Evolutionary conservation across 169 alveolate species (phyloP).

Genomic region (Cryptosporidium xiaoi): DNA sequence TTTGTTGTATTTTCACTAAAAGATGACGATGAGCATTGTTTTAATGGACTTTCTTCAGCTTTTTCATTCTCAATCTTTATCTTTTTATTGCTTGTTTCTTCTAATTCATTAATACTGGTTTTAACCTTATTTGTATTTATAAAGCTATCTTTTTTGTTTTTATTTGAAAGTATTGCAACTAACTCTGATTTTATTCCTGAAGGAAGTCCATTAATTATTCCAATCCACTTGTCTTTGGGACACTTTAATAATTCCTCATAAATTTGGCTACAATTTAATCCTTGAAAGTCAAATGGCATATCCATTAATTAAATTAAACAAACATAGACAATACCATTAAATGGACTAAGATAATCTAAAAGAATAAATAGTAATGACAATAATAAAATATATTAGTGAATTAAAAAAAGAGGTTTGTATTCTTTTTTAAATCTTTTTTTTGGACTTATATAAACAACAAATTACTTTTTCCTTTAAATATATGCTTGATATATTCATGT

Average conservation of each 20-base stretch:
- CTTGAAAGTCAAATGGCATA: slow-evolving; percentile 10
- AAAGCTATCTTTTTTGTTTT: background rate
- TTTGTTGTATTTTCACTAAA: slow-evolving; percentile 4
- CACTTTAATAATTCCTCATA: slow-evolving; percentile 47
- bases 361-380: too few relatives aligned
- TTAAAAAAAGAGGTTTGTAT: too few relatives aligned
- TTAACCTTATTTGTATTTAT: slow-evolving; percentile 10
- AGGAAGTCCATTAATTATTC: slow-evolving; percentile 53
- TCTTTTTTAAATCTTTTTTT: too few relatives aligned
- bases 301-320: too few relatives aligned
- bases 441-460: too few relatives aligned
- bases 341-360: too few relatives aligned
- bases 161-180: slow-evolving; percentile 53
- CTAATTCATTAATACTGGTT: background rate
- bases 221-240: slow-evolving; percentile 51
- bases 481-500: too few relatives aligned
- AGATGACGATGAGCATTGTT: slow-evolving; percentile 5
- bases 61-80: background rate
- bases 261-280: slow-evolving; percentile 18
- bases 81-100: slow-evolving; percentile 2
- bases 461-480: too few relatives aligned
- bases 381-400: too few relatives aligned
- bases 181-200: slow-evolving; percentile 46
- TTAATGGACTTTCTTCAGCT: background rate
- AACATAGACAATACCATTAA: too few relatives aligned